These are phyloP conservation scores for Triadica sebifera DNA, from an alignment of 345 rosid species.

Conservation along the genomic window DNA sequence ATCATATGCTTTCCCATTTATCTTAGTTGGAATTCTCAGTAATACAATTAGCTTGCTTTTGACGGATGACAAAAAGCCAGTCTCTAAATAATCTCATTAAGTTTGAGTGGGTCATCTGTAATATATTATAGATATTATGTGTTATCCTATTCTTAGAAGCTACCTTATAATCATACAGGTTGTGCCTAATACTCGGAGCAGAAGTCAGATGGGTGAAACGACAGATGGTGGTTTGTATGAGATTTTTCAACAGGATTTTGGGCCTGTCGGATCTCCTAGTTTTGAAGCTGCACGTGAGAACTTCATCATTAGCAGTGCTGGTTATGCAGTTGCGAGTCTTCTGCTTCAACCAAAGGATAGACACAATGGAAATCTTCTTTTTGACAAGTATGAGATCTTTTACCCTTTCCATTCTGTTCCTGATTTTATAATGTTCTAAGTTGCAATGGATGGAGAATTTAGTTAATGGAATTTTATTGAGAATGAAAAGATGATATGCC, in stretches of 20 bases:
- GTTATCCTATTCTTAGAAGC: neutral
- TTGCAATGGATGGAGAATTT: neutral
- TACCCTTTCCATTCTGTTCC: slow-evolving; percentile 3
- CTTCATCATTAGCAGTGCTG: slow-evolving; percentile 95
- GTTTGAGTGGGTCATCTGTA: neutral
- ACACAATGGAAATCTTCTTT: slow-evolving; percentile 98
- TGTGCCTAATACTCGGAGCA: slow-evolving; percentile 90
- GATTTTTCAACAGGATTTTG: slow-evolving; percentile 95
- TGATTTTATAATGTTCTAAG: slow-evolving; percentile 9
- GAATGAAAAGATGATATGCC: neutral
- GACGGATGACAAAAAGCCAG: neutral
- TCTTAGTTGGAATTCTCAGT: neutral
- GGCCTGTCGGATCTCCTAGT: slow-evolving; percentile 84
- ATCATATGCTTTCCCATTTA: neutral
- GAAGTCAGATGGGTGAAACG: slow-evolving; percentile 99
- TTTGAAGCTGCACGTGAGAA: slow-evolving; percentile 97
- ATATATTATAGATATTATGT: neutral
- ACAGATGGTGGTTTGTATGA: slow-evolving; percentile 97
- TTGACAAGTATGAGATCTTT: slow-evolving; percentile 59
- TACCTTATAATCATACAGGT: slow-evolving; percentile 44
- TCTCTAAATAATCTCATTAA: neutral
- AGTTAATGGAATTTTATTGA: neutral
- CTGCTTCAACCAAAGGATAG: slow-evolving; percentile 98
- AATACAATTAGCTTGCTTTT: neutral
- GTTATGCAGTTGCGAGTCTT: slow-evolving; percentile 97